A percentile compares a stretch with the other conserved stretches of the same genome.
These are phyloP conservation scores for Sugiyamaella pinicola DNA, from an alignment of 1,139 yeast species.

Conservation along the genomic window DNA sequence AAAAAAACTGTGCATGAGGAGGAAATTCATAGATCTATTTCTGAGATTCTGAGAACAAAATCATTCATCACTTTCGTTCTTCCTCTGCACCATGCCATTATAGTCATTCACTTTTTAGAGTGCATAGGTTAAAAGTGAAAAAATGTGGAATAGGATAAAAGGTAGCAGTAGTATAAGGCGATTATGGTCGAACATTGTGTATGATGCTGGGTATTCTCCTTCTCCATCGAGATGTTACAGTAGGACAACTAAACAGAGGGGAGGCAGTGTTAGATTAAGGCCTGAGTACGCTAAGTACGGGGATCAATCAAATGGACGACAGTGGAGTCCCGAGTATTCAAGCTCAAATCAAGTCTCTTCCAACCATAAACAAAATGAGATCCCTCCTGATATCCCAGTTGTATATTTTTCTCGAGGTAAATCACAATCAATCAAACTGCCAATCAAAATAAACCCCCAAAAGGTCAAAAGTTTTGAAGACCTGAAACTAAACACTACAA, in stretches of 20 bases:
- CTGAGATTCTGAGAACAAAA: no score
- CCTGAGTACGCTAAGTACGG: neutral
- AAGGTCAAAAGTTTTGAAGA: slow-evolving; percentile 30
- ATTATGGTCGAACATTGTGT: no score
- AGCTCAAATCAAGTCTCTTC: neutral
- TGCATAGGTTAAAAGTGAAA: no score
- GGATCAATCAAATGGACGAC: neutral
- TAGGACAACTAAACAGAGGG: no score
- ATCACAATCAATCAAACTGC: slow-evolving; percentile 10
- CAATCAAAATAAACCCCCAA: slow-evolving; percentile 33
- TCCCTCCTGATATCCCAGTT: slow-evolving; percentile 9
- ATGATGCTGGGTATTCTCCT: no score
- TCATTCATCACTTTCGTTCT: neutral
- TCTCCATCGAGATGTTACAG: neutral
- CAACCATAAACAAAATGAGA: neutral
- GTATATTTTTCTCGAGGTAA: slow-evolving; percentile 7
- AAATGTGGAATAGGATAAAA: neutral
- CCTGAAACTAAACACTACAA: slow-evolving; percentile 24
- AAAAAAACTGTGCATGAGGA: slow-evolving; percentile 9
- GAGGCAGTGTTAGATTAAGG: neutral
- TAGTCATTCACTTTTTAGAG: slow-evolving; percentile 1
- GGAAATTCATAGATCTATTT: no score
- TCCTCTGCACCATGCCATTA: no score
- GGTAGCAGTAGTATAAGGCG: neutral
- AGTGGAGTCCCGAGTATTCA: neutral